phyloP scores from a whole-genome alignment of 257 asterid species.

The Buddleja alternifolia region DNA sequence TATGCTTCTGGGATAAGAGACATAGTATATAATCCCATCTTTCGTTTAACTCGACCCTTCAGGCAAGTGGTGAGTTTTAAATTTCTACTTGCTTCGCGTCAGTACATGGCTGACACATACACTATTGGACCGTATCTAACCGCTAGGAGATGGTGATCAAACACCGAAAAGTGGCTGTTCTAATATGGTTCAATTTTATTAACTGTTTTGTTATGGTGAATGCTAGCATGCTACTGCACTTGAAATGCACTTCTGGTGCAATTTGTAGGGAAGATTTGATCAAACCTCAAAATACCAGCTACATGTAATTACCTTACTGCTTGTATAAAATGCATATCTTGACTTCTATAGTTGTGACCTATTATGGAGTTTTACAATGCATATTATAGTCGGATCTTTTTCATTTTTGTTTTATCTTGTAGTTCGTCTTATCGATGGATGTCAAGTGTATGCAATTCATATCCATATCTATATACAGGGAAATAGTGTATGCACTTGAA shows the following conservation, averaged over 20 bases:
- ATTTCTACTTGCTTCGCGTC: not conserved
- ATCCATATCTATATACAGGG: too few relatives aligned
- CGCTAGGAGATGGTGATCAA: constrained; percentile 16
- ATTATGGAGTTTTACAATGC: not conserved
- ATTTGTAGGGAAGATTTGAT: constrained; percentile 15
- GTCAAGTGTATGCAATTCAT: too few relatives aligned
- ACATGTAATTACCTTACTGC: constrained; percentile 20
- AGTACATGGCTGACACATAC: constrained; percentile 34
- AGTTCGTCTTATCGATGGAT: too few relatives aligned
- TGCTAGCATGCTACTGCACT: constrained; percentile 6
- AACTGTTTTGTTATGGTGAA: constrained; percentile 1
- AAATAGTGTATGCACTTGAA: too few relatives aligned
- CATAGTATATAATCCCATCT: not conserved
- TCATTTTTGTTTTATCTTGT: too few relatives aligned
- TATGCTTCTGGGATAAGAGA: not conserved
- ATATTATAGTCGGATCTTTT: too few relatives aligned
- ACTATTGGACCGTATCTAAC: constrained; percentile 38
- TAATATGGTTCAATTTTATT: not conserved
- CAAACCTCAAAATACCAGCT: constrained; percentile 13
- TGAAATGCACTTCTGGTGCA: not conserved
- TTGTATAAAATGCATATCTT: constrained; percentile 6
- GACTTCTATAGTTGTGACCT: not conserved
- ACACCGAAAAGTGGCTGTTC: constrained; percentile 26
- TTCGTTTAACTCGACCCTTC: not conserved
- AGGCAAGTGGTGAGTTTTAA: constrained; percentile 16